Evolutionary conservation across 2,329 filamentous ascomycete genomes (phyloP).

Genomic region (Triangularia verruculosa): DNA sequence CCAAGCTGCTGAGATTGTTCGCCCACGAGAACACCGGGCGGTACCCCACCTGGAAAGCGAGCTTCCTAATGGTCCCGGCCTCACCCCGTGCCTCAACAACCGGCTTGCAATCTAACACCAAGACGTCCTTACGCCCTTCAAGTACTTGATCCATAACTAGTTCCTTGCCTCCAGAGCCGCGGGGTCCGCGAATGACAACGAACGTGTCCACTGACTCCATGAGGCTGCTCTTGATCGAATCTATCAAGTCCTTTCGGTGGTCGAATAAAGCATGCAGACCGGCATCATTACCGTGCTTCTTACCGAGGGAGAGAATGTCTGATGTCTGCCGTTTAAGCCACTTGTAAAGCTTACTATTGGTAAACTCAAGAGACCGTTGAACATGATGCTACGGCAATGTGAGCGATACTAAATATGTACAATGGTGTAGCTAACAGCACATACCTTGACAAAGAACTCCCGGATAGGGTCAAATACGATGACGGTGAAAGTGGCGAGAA

Average conservation of each 20-base stretch:
- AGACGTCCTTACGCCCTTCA: constrained; percentile 69
- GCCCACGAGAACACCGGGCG: constrained; percentile 94
- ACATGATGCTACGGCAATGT: constrained; percentile 58
- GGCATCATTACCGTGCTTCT: constrained; percentile 59
- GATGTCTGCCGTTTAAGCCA: constrained; percentile 77
- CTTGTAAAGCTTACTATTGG: constrained; percentile 68
- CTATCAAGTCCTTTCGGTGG: constrained; percentile 76
- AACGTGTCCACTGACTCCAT: constrained; percentile 88
- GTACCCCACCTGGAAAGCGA: constrained; percentile 83
- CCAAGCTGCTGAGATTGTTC: constrained; percentile 87
- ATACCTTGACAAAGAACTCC: constrained; percentile 78
- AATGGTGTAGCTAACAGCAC: background rate
- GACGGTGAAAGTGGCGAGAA: constrained; percentile 80
- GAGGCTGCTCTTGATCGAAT: constrained; percentile 79
- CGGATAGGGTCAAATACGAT: constrained; percentile 91
- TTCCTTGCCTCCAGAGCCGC: constrained; percentile 87
- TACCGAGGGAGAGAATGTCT: constrained; percentile 60
- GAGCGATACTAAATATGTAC: background rate
- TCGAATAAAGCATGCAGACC: constrained; percentile 82
- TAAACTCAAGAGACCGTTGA: constrained; percentile 70
- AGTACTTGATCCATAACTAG: constrained; percentile 83
- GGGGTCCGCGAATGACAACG: constrained; percentile 87
- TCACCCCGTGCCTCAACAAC: constrained; percentile 90
- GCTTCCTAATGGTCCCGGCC: constrained; percentile 74
- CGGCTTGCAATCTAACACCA: constrained; percentile 89